Evolutionary conservation across 2,329 filamentous ascomycete species (phyloP), one percentile per base, ranked within the genome.

Genomic region (Aspergillus sp.): DNA sequence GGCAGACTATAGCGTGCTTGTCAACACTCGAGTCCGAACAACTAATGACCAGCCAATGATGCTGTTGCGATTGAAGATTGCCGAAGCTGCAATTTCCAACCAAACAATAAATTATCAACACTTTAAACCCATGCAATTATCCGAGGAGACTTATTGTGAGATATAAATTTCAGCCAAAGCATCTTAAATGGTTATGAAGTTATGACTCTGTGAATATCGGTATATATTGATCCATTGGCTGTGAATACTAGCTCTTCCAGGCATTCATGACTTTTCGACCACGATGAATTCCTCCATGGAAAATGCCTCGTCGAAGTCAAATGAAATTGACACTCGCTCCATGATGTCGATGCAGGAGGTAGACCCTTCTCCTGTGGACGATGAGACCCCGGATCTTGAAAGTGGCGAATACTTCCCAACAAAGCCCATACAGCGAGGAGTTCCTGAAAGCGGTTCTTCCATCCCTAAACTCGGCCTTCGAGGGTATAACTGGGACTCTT

Each of bases 331-430:
- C 33, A 58, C 62, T 31, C 64, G 54, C 56, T 81, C 81, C 32
- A 67, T 83, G 42, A 69, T 81, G 45, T 85, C 85, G 34, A 77
- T 95, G 45, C 77, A 85, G 40, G 82, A 91, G 60, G 74, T 96
- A 49, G 90, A 95, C 42, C 90, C 90, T 4, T 82, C 83, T 19
- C 90, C 90, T 0, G 88, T 95, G 35, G 85, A 83, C 42, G 75
- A 82, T 45, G 66, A 62, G 33, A 57, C 55, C 11, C 56, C 59
- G 37, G 67, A 75, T 42, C 56, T 67, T 28, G 75, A 82, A 46
- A 73, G 76, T 44, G 77, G 71, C 48, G 66, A 67, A 38, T 78
- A 77, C 50, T 67, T 64, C 46, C 52, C 58, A 50, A 49, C 60
- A 56, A 40, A 54, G 1, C 28, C 48, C 5, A 32, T 33, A 37